Base-by-base conservation (phyloP, 371 early-diverging fungal genomes). In the Antonospora locustae region DNA sequence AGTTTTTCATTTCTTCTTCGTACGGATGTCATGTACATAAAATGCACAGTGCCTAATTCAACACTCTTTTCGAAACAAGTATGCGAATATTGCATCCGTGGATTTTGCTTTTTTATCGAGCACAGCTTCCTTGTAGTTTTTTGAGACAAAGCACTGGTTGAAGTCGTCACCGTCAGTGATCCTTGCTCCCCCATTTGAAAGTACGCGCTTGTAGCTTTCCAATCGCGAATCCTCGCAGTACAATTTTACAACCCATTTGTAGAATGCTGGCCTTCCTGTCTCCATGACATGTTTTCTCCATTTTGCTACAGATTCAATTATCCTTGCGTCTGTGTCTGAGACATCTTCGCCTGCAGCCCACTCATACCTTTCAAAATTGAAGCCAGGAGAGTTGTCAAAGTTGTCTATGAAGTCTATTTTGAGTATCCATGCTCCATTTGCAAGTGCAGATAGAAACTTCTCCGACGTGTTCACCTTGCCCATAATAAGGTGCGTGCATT, bases 401-500 rank as follows among this genome's bases (percentile, higher is more conserved):
- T 64, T 62, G 17, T 71, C 61, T 23, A 75, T 58, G 27, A 72
- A 25, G 19, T 53, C 47, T 19, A 65, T 62, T 40, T 45, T 67
- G 24, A 75, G 28, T 43, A 75, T 68, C 56, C 61, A 65, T 12
- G 27, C 39, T 11, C 75, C 75, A 27, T 50, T 53, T 1, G 49
- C 47, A 16, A 75, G 27, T 29, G 65, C 58, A 19, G 46, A 67
- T 9, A 75, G 50, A 50, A 72, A 66, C 52, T 75, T 75, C 27
- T 70, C 54, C 20, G 75, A 70, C 7, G 63, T 59, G 19, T 45
- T 65, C 2, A 69, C 25, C 14, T 25, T 52, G 0, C 67, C 72
- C 63, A 75, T 70, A 12, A 75, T 65, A 20, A 75, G 30, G 48
- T 74, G 75, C 3, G 72, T 72, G 20, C 64, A 65, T 25, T 58